A percentile compares a stretch with the other conserved stretches of the same genome.
phyloP scores from a whole-genome alignment of 257 asterid genomes.

The Jacaranda mimosifolia region DNA sequence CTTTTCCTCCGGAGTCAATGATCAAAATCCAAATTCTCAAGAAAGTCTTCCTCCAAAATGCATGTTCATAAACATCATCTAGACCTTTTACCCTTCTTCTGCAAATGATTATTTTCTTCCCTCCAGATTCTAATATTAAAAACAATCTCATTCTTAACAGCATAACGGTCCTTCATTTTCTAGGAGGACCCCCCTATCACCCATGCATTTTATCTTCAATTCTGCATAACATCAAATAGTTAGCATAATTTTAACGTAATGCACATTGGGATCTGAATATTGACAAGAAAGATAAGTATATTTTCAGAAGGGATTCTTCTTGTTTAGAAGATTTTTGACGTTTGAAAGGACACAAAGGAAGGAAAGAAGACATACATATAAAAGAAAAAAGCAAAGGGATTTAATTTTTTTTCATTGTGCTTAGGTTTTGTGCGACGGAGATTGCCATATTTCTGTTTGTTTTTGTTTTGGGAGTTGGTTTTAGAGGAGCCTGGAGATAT shows the following conservation, averaged over 20 bases:
- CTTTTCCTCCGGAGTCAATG: conserved; percentile 58
- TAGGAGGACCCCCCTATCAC: conserved; percentile 56
- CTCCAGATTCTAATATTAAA: background rate
- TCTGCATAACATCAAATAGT: too few relatives aligned
- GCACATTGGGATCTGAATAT: conserved; percentile 5
- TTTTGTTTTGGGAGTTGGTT: conserved; percentile 1
- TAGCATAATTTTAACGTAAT: background rate
- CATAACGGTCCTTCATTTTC: conserved; percentile 56
- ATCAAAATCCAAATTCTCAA: conserved; percentile 43
- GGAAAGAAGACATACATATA: background rate
- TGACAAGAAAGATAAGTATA: too few relatives aligned
- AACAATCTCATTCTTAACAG: conserved; percentile 30
- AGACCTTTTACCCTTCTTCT: conserved; percentile 29
- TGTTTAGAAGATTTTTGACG: background rate
- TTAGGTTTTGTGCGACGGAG: too few relatives aligned
- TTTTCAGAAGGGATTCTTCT: background rate
- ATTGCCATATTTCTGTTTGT: conserved; percentile 11
- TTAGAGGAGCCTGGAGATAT: conserved; percentile 42
- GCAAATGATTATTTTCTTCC: conserved; percentile 34
- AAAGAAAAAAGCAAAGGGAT: conserved; percentile 1
- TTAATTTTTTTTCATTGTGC: background rate
- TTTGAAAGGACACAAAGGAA: background rate
- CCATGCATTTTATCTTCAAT: background rate
- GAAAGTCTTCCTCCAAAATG: conserved; percentile 33
- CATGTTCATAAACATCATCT: conserved; percentile 39